Conservation (phyloP, 2,329 filamentous ascomycete genomes). For the Byssochlamys sp. region DNA sequence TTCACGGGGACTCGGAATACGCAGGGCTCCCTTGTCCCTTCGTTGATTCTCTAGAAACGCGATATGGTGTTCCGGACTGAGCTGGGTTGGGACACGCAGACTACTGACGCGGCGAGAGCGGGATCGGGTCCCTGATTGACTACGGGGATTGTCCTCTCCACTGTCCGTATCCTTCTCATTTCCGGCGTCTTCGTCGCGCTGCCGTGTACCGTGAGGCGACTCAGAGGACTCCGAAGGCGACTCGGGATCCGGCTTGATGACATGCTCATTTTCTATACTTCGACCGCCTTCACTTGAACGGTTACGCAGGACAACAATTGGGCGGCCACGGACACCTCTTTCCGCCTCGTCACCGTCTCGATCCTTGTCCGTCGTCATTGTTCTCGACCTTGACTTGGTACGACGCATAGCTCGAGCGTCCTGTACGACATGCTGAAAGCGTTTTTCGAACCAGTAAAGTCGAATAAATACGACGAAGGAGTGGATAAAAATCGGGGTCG, state of each 20-base stretch:
- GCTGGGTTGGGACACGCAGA: slow-evolving; percentile 43
- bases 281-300: slow-evolving; percentile 20
- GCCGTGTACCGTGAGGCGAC: slow-evolving; percentile 12
- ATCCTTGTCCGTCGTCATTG: slow-evolving; percentile 38
- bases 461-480: slow-evolving; percentile 82
- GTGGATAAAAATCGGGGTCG: slow-evolving; percentile 77
- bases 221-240: slow-evolving; percentile 15
- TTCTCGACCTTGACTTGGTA: slow-evolving; percentile 52
- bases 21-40: slow-evolving; percentile 62
- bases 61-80: slow-evolving; percentile 68
- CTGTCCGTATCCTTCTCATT: slow-evolving; percentile 9
- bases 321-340: slow-evolving; percentile 26
- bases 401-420: slow-evolving; percentile 60
- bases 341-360: slow-evolving; percentile 27
- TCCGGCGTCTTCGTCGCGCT: slow-evolving; percentile 12
- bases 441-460: slow-evolving; percentile 95
- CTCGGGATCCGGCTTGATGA: slow-evolving; percentile 15
- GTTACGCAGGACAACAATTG: slow-evolving; percentile 31
- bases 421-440: slow-evolving; percentile 73
- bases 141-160: slow-evolving; percentile 4
- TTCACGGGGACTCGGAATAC: slow-evolving; percentile 85
- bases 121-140: slow-evolving; percentile 6
- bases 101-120: slow-evolving; percentile 46
- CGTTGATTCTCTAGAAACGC: slow-evolving; percentile 79
- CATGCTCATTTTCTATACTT: slow-evolving; percentile 9